Evolutionary conservation across 2,329 filamentous ascomycete species (phyloP).

Genomic region (Hypoxylon sp.): DNA sequence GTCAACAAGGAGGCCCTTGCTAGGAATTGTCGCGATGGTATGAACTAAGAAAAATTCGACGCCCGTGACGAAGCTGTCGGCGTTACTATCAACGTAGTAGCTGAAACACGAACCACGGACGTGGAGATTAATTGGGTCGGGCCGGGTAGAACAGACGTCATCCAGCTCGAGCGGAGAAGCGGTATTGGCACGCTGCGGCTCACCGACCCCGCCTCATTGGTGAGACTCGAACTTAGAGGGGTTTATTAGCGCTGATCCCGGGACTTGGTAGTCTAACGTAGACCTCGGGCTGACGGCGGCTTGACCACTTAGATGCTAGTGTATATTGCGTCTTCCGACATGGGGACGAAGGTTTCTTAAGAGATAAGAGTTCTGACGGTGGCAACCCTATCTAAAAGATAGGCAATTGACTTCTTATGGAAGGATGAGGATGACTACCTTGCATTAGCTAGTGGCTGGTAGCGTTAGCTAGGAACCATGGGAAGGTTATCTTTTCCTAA

Average conservation of each 20-base stretch:
- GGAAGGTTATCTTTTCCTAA: slow-evolving; percentile 36
- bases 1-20: slow-evolving; percentile 24
- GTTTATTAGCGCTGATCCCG: slow-evolving; percentile 11
- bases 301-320: slow-evolving; percentile 30
- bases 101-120: slow-evolving; percentile 22
- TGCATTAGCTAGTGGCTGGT: slow-evolving; percentile 20
- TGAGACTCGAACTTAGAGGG: slow-evolving; percentile 12
- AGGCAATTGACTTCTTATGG: slow-evolving; percentile 2
- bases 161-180: slow-evolving; percentile 26
- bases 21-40: slow-evolving; percentile 10
- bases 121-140: slow-evolving; percentile 30
- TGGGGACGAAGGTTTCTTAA: slow-evolving; percentile 6
- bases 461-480: not conserved
- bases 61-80: slow-evolving; percentile 12
- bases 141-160: slow-evolving; percentile 38
- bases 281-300: slow-evolving; percentile 25
- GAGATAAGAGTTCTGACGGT: slow-evolving; percentile 33
- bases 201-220: slow-evolving; percentile 34
- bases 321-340: slow-evolving; percentile 22
- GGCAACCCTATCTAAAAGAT: slow-evolving; percentile 7
- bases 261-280: slow-evolving; percentile 2
- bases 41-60: slow-evolving; percentile 21
- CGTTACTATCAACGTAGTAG: slow-evolving; percentile 1
- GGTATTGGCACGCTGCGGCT: slow-evolving; percentile 35
- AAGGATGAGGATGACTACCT: slow-evolving; percentile 9